Evolutionary conservation across 164 flowering plant species (phyloP).

Genomic region (Hamamelis virginiana): DNA sequence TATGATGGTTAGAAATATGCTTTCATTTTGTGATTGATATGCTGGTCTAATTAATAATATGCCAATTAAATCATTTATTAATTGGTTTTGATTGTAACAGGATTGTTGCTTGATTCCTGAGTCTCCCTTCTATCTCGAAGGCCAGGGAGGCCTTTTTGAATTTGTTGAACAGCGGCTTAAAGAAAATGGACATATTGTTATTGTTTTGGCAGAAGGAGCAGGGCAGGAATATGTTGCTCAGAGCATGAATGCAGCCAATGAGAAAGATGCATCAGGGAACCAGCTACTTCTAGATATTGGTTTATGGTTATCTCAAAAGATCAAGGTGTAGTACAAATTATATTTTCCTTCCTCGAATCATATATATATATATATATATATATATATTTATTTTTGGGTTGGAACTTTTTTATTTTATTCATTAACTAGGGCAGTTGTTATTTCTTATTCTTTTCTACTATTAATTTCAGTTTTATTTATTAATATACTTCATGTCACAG

Average conservation of each 20-base stretch:
- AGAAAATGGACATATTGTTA: slow-evolving; percentile 59
- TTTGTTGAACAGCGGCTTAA: slow-evolving; percentile 50
- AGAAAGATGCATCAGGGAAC: slow-evolving; percentile 84
- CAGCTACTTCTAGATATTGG: slow-evolving; percentile 76
- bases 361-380: too few relatives aligned
- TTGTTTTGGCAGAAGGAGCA: slow-evolving; percentile 70
- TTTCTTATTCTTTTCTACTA: not conserved
- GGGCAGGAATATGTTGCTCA: slow-evolving; percentile 60
- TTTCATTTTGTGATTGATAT: not conserved
- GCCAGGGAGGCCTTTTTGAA: slow-evolving; percentile 57
- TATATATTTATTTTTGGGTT: not conserved
- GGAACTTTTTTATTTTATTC: not conserved
- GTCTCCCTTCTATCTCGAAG: slow-evolving; percentile 64
- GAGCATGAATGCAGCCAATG: slow-evolving; percentile 35
- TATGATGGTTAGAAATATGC: not conserved
- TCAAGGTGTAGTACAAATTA: slow-evolving; percentile 47
- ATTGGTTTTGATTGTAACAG: slow-evolving; percentile 30
- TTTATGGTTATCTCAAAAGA: slow-evolving; percentile 66
- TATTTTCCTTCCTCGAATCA: not conserved
- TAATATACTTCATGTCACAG: slow-evolving; percentile 29
- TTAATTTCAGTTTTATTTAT: not conserved
- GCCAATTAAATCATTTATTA: not conserved
- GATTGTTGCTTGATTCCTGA: slow-evolving; percentile 74
- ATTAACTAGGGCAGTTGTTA: not conserved
- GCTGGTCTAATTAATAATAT: not conserved